These are phyloP conservation scores for Ensete ventricosum DNA, from an alignment of 176 grass and related monocot species.

Conservation along the genomic window DNA sequence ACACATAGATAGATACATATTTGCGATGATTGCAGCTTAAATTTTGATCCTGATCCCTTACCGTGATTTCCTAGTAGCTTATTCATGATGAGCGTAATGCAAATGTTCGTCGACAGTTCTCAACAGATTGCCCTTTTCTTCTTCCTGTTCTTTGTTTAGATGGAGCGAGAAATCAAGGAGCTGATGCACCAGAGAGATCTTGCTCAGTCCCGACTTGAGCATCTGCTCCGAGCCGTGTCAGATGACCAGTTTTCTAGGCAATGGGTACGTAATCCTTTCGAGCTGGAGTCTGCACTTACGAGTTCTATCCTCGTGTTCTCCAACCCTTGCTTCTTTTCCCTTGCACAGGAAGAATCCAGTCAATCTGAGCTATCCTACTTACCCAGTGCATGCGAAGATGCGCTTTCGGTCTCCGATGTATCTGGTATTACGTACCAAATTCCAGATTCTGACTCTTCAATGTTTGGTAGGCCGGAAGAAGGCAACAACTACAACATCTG, in stretches of 20 bases:
- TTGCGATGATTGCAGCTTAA: background rate
- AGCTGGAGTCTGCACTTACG: background rate
- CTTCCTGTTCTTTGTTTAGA: slow-evolving; percentile 26
- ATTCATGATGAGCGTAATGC: background rate
- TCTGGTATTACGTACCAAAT: slow-evolving; percentile 42
- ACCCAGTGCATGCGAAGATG: slow-evolving; percentile 43
- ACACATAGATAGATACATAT: background rate
- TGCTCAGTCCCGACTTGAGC: slow-evolving; percentile 60
- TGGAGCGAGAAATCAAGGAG: slow-evolving; percentile 70
- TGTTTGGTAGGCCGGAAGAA: slow-evolving; percentile 34
- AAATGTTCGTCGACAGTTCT: background rate
- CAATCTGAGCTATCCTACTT: slow-evolving; percentile 41
- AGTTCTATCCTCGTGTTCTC: background rate
- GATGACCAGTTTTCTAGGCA: slow-evolving; percentile 37
- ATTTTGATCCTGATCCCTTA: background rate
- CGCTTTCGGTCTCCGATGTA: slow-evolving; percentile 48
- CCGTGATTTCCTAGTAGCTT: background rate
- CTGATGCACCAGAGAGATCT: slow-evolving; percentile 62
- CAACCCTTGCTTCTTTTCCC: background rate
- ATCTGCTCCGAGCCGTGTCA: slow-evolving; percentile 36
- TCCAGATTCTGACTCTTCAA: slow-evolving; percentile 17
- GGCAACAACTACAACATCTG: slow-evolving; percentile 19
- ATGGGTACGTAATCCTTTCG: slow-evolving; percentile 38
- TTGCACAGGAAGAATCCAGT: slow-evolving; percentile 39
- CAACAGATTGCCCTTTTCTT: background rate